Percentiles rank a stretch among this genome's conserved stretches.
phyloP scores from a whole-genome alignment of 139 green algal genomes.

The Pseudopediastrum boryanum region DNA sequence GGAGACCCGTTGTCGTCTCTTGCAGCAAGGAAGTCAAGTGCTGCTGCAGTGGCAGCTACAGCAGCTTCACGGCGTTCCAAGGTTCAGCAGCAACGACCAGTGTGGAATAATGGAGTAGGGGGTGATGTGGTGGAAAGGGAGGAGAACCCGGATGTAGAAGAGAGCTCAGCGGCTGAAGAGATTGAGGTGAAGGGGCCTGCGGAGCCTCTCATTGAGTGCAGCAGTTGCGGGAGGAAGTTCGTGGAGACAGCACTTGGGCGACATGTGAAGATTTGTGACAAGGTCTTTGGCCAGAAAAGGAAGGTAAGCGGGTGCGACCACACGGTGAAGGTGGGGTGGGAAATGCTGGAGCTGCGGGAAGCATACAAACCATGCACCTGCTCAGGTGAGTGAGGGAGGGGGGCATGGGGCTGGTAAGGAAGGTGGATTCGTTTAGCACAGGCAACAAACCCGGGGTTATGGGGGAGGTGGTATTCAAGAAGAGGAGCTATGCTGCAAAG shows the following conservation, averaged over 20 bases:
- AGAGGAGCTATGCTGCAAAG: too few species aligned
- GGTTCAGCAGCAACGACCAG: not conserved
- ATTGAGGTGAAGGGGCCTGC: not conserved
- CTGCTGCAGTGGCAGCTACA: not conserved
- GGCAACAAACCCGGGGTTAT: too few species aligned
- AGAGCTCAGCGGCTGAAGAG: not conserved
- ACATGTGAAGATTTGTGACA: slow-evolving; percentile 29
- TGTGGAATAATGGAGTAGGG: slow-evolving; percentile 1
- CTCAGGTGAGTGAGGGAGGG: too few species aligned
- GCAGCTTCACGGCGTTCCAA: not conserved
- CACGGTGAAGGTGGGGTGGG: not conserved
- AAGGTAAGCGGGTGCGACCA: not conserved
- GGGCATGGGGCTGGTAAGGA: too few species aligned
- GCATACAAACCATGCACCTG: too few species aligned
- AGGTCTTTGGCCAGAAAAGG: slow-evolving; percentile 31
- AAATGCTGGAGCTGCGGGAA: too few species aligned
- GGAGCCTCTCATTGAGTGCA: too few species aligned
- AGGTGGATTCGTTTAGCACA: too few species aligned
- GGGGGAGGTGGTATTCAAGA: too few species aligned
- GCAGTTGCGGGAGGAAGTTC: slow-evolving; percentile 25
- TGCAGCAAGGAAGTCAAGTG: not conserved
- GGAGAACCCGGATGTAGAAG: not conserved
- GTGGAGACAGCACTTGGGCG: not conserved
- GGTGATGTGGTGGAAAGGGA: not conserved
- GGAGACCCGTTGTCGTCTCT: not conserved